Evolutionary conservation across 805 yeast genomes (phyloP), one percentile per base, ranked within the genome.

Genomic region (Yamadazyma paraphyllophila): DNA sequence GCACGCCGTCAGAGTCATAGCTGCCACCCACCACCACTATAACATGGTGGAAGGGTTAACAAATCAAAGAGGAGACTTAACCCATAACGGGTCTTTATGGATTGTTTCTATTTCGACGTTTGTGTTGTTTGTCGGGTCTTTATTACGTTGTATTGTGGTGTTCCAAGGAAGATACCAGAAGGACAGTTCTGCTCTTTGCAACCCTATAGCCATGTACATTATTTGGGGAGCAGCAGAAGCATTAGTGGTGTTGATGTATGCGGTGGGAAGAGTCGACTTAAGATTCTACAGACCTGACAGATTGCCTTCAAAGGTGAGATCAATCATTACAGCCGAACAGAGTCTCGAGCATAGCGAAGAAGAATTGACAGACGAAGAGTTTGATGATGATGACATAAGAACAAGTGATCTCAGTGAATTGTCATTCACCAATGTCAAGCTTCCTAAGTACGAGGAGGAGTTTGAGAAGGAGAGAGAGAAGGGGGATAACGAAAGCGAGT

Each of bases 221-320:
- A 66, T 79, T 53, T 85, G 86, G 79, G 90, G 91, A 34, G 78
- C 74, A 4, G 66, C 81, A 41, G 92, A 86, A 66, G 69, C 74
- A 0, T 54, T 82, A 17, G 78, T 81, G 45, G 76, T 81, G 48
- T 46, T 79, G 6, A 50, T 82, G 35, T 82, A 80, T 59, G 61
- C 85, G 37, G 56, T 81, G 26, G 80, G 82, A n/a, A 75, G 94
- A 60, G 80, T 83, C 41, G 92, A 85, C 61, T 71, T 85, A 58
- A 74, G 92, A 60, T 86, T 85, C 66, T 85, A 86, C 73, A 81
- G 88, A 65, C 92, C 92, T 15, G 91, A 84, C 59, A 66, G 61
- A 46, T 62, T 78, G 46, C 74, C 71, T 10, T 51, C 55, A 36
- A 63, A 59, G 43, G 73, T 69, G 41, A 57, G 72, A 49, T 53